Evolutionary conservation across 179 eudicot species (phyloP).

Genomic region (Camellia oleifera): DNA sequence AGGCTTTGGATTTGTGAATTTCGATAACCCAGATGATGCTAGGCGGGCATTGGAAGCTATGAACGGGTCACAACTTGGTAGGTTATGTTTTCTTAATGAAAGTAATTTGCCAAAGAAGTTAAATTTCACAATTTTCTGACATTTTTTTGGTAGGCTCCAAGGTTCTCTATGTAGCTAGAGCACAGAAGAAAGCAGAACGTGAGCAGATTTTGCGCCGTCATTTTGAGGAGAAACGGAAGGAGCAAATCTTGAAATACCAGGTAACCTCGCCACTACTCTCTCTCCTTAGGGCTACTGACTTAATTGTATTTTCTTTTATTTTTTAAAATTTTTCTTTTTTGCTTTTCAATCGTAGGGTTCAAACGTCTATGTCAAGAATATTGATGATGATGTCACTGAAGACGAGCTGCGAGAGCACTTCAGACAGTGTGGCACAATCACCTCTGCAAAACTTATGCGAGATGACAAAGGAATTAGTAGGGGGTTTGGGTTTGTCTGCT

Average conservation of each 20-base stretch:
- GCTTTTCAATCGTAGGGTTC: constrained; percentile 42
- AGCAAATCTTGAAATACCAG: constrained; percentile 56
- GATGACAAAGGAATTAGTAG: constrained; percentile 65
- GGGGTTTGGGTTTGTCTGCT: constrained; percentile 85
- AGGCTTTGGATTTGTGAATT: constrained; percentile 81
- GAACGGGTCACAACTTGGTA: constrained; percentile 68
- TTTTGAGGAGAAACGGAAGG: constrained; percentile 71
- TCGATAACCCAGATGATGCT: constrained; percentile 67
- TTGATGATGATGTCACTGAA: constrained; percentile 59
- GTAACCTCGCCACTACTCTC: constrained; percentile 21
- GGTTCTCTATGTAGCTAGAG: constrained; percentile 69
- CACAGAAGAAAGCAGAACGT: constrained; percentile 80
- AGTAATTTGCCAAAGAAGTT: background rate
- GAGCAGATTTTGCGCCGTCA: constrained; percentile 53
- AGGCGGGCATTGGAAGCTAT: constrained; percentile 59
- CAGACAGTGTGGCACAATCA: constrained; percentile 68
- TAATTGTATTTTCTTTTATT: background rate
- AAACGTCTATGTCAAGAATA: constrained; percentile 73
- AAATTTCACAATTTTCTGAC: background rate
- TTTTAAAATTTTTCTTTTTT: background rate
- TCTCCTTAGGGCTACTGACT: background rate
- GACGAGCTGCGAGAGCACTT: constrained; percentile 56
- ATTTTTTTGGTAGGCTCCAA: constrained; percentile 48
- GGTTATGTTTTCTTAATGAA: constrained; percentile 5
- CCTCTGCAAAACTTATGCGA: constrained; percentile 66